Evolutionary conservation across 2,329 filamentous ascomycete genomes (phyloP).

Genomic region (Venturiaceae sp.): DNA sequence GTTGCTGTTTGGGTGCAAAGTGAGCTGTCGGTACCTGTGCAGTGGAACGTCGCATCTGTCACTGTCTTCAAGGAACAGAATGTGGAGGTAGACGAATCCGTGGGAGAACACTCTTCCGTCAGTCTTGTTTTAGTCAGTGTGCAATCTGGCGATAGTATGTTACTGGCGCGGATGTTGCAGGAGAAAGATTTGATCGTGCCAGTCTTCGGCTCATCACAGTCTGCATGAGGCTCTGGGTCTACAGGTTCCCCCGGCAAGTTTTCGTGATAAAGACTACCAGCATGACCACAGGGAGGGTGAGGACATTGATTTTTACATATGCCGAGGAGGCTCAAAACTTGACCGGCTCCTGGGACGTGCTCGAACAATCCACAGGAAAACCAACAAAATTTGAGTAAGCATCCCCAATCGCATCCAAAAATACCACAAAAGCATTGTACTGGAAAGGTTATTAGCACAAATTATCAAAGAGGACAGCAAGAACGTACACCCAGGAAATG

Average conservation of each 20-base stretch:
- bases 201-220: too few species aligned
- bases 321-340: background rate
- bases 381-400: too few species aligned
- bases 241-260: too few species aligned
- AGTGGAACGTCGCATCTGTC: background rate
- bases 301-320: background rate
- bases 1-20: background rate
- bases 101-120: background rate
- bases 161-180: too few species aligned
- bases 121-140: background rate
- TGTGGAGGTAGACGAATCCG: background rate
- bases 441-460: too few species aligned
- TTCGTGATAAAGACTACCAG: too few species aligned
- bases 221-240: too few species aligned
- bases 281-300: background rate
- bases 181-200: too few species aligned
- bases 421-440: background rate
- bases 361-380: background rate
- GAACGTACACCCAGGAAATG: background rate
- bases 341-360: background rate
- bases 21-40: background rate
- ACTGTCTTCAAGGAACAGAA: background rate
- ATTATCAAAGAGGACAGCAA: too few species aligned
- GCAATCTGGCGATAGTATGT: background rate
- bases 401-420: background rate